phyloP scores from a whole-genome alignment of 106 monocot genomes.

The Hemerocallis citrina region DNA sequence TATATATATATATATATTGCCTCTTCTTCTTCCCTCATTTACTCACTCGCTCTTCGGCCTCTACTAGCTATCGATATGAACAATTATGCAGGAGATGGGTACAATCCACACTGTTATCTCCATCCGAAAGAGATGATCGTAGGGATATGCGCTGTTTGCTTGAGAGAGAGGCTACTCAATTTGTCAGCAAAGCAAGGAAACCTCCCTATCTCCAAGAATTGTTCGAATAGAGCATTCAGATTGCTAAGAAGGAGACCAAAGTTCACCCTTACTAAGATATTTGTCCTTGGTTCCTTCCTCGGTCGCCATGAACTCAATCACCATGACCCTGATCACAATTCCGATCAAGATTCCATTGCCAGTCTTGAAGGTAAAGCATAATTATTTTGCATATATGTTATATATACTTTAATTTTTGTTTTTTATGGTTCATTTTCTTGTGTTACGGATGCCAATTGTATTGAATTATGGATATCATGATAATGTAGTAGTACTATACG shows the following conservation, averaged over 20 bases:
- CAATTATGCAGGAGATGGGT: conserved; percentile 13
- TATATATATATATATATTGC: conserved; percentile 4
- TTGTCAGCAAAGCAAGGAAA: conserved; percentile 48
- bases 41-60: background rate
- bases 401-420: no score
- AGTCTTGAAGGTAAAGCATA: no score
- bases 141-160: conserved; percentile 77
- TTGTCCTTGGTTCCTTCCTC: no score
- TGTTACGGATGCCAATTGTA: background rate
- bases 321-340: no score
- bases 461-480: background rate
- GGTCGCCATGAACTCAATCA: no score
- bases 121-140: conserved; percentile 58
- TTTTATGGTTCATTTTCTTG: no score
- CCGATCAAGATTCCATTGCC: no score
- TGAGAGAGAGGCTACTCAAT: conserved; percentile 70
- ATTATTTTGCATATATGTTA: background rate
- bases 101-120: conserved; percentile 36
- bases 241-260: no score
- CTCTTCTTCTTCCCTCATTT: background rate
- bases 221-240: background rate
- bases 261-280: background rate
- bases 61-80: conserved; percentile 20
- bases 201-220: conserved; percentile 1
- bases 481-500: background rate